These are phyloP conservation scores for Talaromyces atroroseus DNA, from an alignment of 2,329 filamentous ascomycete genomes.

Conservation along the genomic window DNA sequence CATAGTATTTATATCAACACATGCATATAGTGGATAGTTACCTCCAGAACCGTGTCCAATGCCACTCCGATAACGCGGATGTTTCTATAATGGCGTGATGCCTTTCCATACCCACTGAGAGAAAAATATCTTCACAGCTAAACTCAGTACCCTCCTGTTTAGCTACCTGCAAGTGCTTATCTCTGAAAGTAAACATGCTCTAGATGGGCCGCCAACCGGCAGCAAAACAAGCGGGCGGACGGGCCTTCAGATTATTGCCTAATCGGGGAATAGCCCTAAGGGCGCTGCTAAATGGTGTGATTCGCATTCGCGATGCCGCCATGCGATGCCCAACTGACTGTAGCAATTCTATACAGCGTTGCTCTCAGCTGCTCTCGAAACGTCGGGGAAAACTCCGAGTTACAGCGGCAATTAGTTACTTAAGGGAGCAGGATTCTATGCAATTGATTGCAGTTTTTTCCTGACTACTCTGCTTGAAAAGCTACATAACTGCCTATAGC, in stretches of 20 bases:
- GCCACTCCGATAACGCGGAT: not conserved
- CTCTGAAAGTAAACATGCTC: too few species aligned
- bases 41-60: not conserved
- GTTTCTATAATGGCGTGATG: not conserved
- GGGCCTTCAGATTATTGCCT: not conserved
- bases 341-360: not conserved
- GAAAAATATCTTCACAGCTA: not conserved
- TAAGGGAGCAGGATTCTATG: too few species aligned
- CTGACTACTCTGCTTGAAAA: not conserved
- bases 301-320: not conserved
- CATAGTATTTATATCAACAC: not conserved
- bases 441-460: not conserved
- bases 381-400: too few species aligned
- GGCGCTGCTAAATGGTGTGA: not conserved
- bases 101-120: not conserved
- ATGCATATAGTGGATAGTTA: not conserved
- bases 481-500: not conserved
- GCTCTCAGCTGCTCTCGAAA: too few species aligned
- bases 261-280: not conserved
- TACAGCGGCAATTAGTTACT: too few species aligned
- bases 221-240: not conserved
- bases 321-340: not conserved
- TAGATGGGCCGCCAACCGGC: too few species aligned
- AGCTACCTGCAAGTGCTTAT: too few species aligned
- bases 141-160: too few species aligned